These are phyloP conservation scores for Vigna angularis DNA, from an alignment of 306 rosid species.

Conservation along the genomic window DNA sequence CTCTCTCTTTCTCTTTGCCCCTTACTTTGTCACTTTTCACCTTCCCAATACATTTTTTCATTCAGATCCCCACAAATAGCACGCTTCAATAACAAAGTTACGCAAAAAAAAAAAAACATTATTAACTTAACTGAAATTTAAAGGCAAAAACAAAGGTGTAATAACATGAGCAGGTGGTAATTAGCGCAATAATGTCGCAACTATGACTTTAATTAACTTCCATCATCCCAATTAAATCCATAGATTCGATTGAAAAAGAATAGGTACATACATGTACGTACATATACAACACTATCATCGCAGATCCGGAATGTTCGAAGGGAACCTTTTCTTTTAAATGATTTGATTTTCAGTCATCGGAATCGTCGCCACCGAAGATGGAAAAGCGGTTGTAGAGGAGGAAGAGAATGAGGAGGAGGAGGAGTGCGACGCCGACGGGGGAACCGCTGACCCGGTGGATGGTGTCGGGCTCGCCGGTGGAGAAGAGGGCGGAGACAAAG, in stretches of 20 bases:
- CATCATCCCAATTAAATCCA: no score
- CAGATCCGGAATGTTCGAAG: conserved; percentile 39
- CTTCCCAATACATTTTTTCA: no score
- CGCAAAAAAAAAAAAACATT: no score
- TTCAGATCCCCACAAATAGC: background rate
- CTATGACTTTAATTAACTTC: no score
- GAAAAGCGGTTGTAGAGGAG: conserved; percentile 76
- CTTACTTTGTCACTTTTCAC: no score
- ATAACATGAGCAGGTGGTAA: no score
- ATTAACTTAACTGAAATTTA: no score
- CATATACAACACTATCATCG: background rate
- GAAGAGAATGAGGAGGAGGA: conserved; percentile 67
- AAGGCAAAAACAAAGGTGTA: background rate
- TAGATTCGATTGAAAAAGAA: background rate
- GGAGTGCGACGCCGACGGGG: conserved; percentile 82
- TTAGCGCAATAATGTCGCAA: no score
- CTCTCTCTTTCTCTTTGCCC: no score
- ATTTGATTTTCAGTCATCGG: conserved; percentile 58
- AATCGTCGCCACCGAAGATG: conserved; percentile 78
- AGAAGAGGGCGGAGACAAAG: conserved; percentile 65
- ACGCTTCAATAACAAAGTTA: no score
- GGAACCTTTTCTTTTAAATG: background rate
- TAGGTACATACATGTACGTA: background rate
- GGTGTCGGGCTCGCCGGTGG: conserved; percentile 86
- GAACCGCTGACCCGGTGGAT: conserved; percentile 87